phyloP scores from a whole-genome alignment of 805 yeast species.

The Candida xiaguanensis region DNA sequence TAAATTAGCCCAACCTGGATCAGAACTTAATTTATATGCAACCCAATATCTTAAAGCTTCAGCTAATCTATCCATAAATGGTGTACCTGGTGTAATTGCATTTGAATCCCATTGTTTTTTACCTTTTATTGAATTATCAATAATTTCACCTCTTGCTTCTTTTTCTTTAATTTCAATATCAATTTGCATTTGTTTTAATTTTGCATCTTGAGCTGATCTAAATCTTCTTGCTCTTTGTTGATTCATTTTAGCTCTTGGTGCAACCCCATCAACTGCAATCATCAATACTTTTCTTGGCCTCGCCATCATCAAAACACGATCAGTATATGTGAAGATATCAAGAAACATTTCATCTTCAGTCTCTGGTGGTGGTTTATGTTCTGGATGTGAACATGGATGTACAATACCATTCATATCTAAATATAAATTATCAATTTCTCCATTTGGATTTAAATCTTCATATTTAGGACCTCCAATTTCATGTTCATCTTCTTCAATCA shows the following conservation, averaged over 20 bases:
- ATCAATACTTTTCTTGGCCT: conserved; percentile 88
- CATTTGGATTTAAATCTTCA: conserved; percentile 82
- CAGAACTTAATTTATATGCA: conserved; percentile 78
- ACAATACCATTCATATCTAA: conserved; percentile 99
- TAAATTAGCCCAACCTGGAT: conserved; percentile 89
- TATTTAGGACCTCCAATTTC: conserved; percentile 67
- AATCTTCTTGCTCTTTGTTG: conserved; percentile 94
- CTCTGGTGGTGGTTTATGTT: conserved; percentile 91
- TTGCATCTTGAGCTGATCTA: conserved; percentile 87
- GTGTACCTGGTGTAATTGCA: conserved; percentile 98
- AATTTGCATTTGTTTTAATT: conserved; percentile 68
- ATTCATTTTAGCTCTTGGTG: conserved; percentile 97
- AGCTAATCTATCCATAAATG: conserved; percentile 91
- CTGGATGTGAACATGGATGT: conserved; percentile 99
- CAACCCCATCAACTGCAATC: conserved; percentile 99
- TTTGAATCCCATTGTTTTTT: conserved; percentile 92
- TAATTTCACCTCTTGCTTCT: conserved; percentile 64
- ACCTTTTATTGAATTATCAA: conserved; percentile 70
- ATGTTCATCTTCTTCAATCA: conserved; percentile 66
- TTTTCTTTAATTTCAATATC: conserved; percentile 56
- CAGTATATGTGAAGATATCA: conserved; percentile 89
- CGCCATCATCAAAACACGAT: conserved; percentile 88
- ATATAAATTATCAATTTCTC: conserved; percentile 90
- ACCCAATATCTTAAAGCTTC: conserved; percentile 85
- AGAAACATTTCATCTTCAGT: conserved; percentile 96